Conservation (phyloP, 129 eudicot genomes). For the Pseudognaphalium luteoalbum region DNA sequence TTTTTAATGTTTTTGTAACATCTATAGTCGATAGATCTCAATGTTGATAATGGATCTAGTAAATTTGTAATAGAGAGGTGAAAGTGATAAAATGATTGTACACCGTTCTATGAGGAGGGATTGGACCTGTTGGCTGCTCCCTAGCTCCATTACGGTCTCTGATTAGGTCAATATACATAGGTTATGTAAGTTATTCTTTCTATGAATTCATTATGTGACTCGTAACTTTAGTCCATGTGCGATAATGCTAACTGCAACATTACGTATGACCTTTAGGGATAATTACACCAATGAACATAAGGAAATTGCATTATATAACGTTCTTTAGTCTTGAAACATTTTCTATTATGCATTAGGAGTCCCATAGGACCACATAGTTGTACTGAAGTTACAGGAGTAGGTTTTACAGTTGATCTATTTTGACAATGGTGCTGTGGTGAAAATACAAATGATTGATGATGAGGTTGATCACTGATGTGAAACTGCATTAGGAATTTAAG, state of each 20-base stretch:
- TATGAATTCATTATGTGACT: background rate
- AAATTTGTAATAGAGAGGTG: background rate
- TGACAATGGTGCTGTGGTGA: background rate
- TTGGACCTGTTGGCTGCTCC: background rate
- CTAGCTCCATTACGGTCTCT: background rate
- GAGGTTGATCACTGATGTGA: background rate
- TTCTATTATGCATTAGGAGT: background rate
- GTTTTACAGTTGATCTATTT: background rate
- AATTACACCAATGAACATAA: background rate
- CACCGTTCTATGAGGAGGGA: background rate
- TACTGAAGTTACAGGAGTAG: background rate
- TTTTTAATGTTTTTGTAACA: slow-evolving; percentile 6
- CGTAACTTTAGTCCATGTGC: background rate
- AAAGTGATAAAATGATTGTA: background rate
- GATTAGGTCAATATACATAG: background rate
- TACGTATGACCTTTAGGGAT: background rate
- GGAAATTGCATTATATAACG: background rate
- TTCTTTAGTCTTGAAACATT: background rate
- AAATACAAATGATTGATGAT: background rate
- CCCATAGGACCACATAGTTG: too few relatives aligned
- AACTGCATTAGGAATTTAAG: background rate
- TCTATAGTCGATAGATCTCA: slow-evolving; percentile 10
- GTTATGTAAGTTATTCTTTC: background rate
- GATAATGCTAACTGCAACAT: background rate
- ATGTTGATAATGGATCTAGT: slow-evolving; percentile 7